Evolutionary conservation across 1,284 basidiomycete genomes (phyloP), one percentile per base, ranked within the genome.

Genomic region (Cutaneotrichosporon spelunceum): DNA sequence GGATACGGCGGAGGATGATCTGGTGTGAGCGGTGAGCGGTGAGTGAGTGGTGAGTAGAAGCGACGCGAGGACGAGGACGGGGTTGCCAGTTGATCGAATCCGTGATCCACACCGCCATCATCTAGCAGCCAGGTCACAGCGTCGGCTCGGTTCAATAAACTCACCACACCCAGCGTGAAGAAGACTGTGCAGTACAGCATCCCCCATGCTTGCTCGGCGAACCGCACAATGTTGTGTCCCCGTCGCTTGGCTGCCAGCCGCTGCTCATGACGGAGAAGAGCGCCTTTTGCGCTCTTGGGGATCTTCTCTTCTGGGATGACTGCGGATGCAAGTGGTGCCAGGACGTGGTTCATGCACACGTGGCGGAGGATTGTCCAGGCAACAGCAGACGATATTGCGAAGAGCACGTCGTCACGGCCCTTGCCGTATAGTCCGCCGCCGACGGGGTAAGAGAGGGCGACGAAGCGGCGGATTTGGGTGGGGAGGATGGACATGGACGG

Each of bases 161-260:
- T 80, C 75, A 96, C 93, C 68, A 92, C 67, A n/a, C 93, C 93
- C 70, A 87, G 85, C 24, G 78, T 77, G 84, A 88, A 94, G 67
- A 87, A 88, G 8, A 85, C 68, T 39, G 84, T 80, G 75, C 91
- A 94, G 80, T 95, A 97, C 50, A 90, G 78, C 55, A 88, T 83
- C 48, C 86, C 86, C 91, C 93, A 99, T 56, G 91, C 89, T 80
- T 99, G 95, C 79, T 98, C 95, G 4, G 92, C 91, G 73, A 98
- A 98, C 64, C 95, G 83, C 53, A 89, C 77, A 48, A 92, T 86
- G 66, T 85, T 87, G 73, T 89, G 84, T 59, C 88, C 84, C 39
- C 75, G 71, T 48, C 69, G 72, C 62, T 73, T 76, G 57, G 52
- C 55, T 6, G 48, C 48, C n/a, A 27, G 19, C 8, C 44, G 59